Conservation (phyloP, 192 early-diverging fungal genomes). For the Gonapodya sp. region DNA sequence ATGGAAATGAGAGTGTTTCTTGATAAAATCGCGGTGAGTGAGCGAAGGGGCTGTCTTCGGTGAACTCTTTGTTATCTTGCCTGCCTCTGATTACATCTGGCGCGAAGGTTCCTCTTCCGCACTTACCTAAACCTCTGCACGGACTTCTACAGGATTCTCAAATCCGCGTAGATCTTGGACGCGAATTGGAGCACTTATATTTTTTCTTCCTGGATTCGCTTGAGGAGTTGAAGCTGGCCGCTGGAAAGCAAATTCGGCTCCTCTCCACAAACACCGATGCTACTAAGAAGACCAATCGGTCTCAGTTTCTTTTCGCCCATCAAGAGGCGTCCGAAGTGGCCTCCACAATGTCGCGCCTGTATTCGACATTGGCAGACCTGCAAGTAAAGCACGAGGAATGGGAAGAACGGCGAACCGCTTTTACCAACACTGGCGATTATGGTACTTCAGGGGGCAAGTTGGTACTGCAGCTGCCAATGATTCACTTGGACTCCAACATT, state of each 20-base stretch:
- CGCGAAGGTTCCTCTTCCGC: background rate
- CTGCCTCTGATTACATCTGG: background rate
- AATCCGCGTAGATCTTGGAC: background rate
- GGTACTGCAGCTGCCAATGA: background rate
- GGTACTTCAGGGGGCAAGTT: background rate
- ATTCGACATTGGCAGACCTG: background rate
- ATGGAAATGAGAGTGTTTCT: conserved; percentile 38
- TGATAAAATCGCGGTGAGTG: conserved; percentile 34
- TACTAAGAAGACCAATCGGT: background rate
- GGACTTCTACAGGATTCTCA: background rate
- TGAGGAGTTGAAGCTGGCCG: background rate
- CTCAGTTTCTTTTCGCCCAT: background rate
- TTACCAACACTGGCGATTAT: background rate
- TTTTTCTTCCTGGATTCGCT: background rate
- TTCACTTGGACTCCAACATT: background rate
- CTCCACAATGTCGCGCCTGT: background rate
- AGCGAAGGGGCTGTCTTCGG: too few relatives aligned
- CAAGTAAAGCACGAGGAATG: background rate
- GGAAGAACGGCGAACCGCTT: background rate
- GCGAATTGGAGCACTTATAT: background rate
- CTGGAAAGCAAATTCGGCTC: background rate
- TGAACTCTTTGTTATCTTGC: background rate
- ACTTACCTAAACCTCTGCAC: too few relatives aligned
- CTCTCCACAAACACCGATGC: background rate
- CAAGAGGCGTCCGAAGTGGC: background rate